A percentile compares a stretch with the other conserved stretches of the same genome.
Conservation (phyloP, 2,329 filamentous ascomycete genomes). For the Aureobasidium sp. region DNA sequence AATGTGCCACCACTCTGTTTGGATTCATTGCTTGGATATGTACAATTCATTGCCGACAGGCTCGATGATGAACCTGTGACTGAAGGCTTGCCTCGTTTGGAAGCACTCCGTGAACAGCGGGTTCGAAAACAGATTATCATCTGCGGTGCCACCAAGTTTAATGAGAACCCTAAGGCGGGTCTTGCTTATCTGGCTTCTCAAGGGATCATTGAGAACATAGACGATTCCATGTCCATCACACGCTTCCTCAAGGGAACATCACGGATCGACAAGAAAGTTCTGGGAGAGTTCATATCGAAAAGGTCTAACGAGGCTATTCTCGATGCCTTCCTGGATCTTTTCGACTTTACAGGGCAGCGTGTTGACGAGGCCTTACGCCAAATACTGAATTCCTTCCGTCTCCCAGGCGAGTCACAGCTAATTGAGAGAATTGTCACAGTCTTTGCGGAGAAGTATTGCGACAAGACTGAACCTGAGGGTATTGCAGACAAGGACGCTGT, state of each 20-base stretch:
- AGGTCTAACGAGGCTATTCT: conserved; percentile 78
- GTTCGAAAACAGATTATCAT: conserved; percentile 81
- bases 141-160: conserved; percentile 81
- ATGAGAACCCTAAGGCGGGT: conserved; percentile 85
- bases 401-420: conserved; percentile 85
- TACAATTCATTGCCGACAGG: conserved; percentile 85
- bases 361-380: conserved; percentile 84
- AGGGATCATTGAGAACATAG: conserved; percentile 70
- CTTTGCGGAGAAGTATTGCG: conserved; percentile 79
- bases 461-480: conserved; percentile 58
- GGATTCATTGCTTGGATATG: conserved; percentile 80
- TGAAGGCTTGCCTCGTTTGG: conserved; percentile 59
- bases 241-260: conserved; percentile 80
- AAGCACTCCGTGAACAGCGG: conserved; percentile 60
- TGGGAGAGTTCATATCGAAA: conserved; percentile 92
- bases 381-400: conserved; percentile 82
- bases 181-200: conserved; percentile 77
- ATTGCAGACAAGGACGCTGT: conserved; percentile 81
- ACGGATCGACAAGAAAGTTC: conserved; percentile 76
- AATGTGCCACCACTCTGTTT: conserved; percentile 93
- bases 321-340: conserved; percentile 73
- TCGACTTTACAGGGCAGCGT: conserved; percentile 78
- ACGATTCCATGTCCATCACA: conserved; percentile 71
- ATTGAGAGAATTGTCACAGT: conserved; percentile 87
- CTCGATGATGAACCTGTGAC: conserved; percentile 59